Evolutionary conservation across 257 asterid species (phyloP).

Genomic region (Oldenlandia corymbosa): DNA sequence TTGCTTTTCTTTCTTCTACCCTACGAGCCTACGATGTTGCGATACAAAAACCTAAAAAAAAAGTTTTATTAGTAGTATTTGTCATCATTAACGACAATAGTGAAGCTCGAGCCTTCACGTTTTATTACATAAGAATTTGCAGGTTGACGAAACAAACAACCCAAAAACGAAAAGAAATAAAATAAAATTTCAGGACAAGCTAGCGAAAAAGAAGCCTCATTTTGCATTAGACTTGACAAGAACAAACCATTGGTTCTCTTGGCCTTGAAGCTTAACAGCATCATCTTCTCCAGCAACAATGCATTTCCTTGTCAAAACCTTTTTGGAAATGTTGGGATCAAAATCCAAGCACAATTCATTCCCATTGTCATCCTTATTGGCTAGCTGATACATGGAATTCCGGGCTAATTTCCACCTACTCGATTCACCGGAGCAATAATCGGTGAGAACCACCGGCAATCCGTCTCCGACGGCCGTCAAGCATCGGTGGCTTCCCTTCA

Average conservation of each 20-base stretch:
- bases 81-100: too few relatives aligned
- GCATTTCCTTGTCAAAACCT: conserved; percentile 33
- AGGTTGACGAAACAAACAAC: too few relatives aligned
- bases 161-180: too few relatives aligned
- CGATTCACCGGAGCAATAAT: conserved; percentile 22
- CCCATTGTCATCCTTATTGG: conserved; percentile 31
- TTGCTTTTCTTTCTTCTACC: too few relatives aligned
- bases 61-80: too few relatives aligned
- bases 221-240: conserved; percentile 26
- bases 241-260: conserved; percentile 40
- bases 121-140: too few relatives aligned
- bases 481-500: conserved; percentile 26
- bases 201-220: background rate
- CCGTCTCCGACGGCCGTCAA: conserved; percentile 33
- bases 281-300: conserved; percentile 11
- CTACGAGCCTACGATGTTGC: too few relatives aligned
- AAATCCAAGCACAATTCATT: conserved; percentile 42
- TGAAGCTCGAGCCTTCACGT: too few relatives aligned
- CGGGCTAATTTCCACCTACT: conserved; percentile 30
- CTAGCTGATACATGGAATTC: conserved; percentile 23
- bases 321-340: conserved; percentile 20
- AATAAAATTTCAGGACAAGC: too few relatives aligned
- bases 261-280: conserved; percentile 15
- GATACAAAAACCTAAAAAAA: too few relatives aligned
- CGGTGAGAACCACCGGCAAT: conserved; percentile 25